Evolutionary conservation across 495 filamentous ascomycete genomes (phyloP).

Genomic region (Chaetomium fimeti): DNA sequence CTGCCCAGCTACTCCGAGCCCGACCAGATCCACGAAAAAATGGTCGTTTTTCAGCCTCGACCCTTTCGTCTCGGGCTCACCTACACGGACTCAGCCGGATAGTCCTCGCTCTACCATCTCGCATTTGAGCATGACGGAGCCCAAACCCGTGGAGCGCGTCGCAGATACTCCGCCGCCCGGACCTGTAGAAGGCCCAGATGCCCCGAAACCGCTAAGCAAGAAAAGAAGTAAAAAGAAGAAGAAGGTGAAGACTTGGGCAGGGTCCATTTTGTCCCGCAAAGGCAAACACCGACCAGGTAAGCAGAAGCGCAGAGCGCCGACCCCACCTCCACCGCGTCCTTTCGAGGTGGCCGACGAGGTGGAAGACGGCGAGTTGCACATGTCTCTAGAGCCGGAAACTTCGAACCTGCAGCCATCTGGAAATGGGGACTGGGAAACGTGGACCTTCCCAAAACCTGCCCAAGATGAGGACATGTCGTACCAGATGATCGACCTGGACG

Average conservation of each 20-base stretch:
- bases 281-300: conserved; percentile 47
- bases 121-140: conserved; percentile 27
- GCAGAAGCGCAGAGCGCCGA: conserved; percentile 43
- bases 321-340: conserved; percentile 39
- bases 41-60: conserved; percentile 59
- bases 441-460: conserved; percentile 24
- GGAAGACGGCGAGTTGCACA: conserved; percentile 25
- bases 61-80: conserved; percentile 42
- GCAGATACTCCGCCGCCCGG: neutral
- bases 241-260: conserved; percentile 79
- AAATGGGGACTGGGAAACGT: conserved; percentile 26
- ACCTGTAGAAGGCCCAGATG: conserved; percentile 8
- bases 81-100: conserved; percentile 41
- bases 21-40: conserved; percentile 48
- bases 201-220: conserved; percentile 33
- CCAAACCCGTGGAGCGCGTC: conserved; percentile 24
- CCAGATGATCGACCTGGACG: conserved; percentile 90
- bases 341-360: conserved; percentile 24
- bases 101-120: conserved; percentile 42
- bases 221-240: conserved; percentile 70
- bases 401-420: conserved; percentile 26
- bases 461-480: conserved; percentile 60
- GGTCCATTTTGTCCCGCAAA: conserved; percentile 71
- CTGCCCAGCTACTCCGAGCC: conserved; percentile 42
- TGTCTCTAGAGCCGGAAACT: conserved; percentile 28